Conservation (phyloP, 257 asterid species). For the Jaltomata sinuosa region DNA sequence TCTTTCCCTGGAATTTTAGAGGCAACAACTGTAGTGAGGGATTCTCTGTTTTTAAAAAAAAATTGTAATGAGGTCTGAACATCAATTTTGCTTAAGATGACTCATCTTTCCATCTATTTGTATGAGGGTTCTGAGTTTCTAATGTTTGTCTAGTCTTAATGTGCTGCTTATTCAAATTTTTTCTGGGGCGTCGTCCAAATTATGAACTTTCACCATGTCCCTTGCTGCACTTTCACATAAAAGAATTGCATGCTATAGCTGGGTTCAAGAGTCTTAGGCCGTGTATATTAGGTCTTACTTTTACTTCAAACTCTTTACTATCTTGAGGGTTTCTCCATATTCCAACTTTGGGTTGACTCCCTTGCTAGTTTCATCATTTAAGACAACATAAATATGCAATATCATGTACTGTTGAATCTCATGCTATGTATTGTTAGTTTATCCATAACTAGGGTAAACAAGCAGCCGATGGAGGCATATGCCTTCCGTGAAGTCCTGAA, state of each 20-base stretch:
- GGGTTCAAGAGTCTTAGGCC: background rate
- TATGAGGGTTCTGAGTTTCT: background rate
- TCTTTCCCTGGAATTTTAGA: background rate
- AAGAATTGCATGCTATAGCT: background rate
- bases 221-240: background rate
- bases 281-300: background rate
- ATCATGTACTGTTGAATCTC: background rate
- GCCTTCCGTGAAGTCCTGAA: background rate
- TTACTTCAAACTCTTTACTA: background rate
- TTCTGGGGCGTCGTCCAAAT: background rate
- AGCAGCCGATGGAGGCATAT: background rate
- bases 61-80: background rate
- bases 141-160: background rate
- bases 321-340: background rate
- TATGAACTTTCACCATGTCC: background rate
- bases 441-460: background rate
- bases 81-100: background rate
- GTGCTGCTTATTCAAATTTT: background rate
- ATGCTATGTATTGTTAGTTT: background rate
- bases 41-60: background rate
- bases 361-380: background rate
- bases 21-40: background rate
- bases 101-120: background rate
- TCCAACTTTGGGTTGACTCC: background rate
- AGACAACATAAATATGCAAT: background rate